A percentile compares a stretch with the other conserved stretches of the same genome.
phyloP scores from a whole-genome alignment of 2,329 filamentous ascomycete genomes.

The Xylaria sp. region DNA sequence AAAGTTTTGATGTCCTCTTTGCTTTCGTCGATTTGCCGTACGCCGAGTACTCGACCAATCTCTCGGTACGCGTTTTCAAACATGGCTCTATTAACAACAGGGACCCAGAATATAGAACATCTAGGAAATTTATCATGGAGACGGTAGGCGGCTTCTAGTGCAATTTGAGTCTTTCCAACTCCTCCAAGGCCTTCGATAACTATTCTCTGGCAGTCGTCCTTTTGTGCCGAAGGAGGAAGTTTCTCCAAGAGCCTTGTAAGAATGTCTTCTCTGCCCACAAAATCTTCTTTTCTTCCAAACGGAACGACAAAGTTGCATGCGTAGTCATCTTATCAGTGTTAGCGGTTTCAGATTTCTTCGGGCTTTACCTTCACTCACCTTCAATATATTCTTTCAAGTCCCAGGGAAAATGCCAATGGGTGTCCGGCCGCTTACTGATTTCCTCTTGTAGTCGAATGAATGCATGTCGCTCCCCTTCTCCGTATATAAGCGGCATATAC shows the following conservation, averaged over 20 bases:
- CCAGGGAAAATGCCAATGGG: neutral
- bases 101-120: constrained; percentile 20
- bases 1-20: neutral
- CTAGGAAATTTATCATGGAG: neutral
- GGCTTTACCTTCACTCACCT: too few relatives aligned
- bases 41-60: neutral
- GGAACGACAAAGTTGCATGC: constrained; percentile 1
- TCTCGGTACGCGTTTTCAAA: constrained; percentile 10
- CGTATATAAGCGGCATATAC: neutral
- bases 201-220: constrained; percentile 4
- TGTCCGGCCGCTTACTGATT: neutral
- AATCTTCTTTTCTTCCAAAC: neutral
- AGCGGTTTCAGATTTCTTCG: too few relatives aligned
- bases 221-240: neutral
- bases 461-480: neutral
- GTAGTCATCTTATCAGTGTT: neutral
- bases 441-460: neutral
- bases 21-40: neutral
- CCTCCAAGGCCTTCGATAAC: constrained; percentile 6
- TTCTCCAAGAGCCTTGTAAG: neutral
- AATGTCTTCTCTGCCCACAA: neutral
- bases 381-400: neutral
- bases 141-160: constrained; percentile 7
- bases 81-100: neutral
- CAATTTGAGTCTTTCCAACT: constrained; percentile 10